Percentiles rank a stretch among this genome's conserved stretches.
phyloP scores from a whole-genome alignment of 1,139 yeast species.

The Kurtzmaniella quercitrusa region DNA sequence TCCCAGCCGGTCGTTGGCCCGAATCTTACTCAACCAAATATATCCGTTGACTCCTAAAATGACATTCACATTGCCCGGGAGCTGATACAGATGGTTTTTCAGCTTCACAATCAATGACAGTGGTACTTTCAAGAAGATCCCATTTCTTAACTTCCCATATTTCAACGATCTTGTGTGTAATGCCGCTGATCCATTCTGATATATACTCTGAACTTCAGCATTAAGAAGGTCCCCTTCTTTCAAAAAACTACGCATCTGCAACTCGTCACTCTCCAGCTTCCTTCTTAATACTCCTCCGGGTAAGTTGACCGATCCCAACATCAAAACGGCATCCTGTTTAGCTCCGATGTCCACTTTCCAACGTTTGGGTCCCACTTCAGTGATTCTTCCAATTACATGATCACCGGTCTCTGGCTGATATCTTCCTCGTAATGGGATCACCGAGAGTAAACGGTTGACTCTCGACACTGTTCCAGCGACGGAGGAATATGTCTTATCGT shows the following conservation, averaged over 20 bases:
- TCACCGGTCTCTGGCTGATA: constrained; percentile 96
- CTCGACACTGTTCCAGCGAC: constrained; percentile 89
- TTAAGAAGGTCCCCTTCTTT: constrained; percentile 96
- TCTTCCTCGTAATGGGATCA: constrained; percentile 79
- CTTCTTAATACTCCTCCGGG: constrained; percentile 97
- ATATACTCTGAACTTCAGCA: constrained; percentile 92
- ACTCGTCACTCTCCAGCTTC: constrained; percentile 90
- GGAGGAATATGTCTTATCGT: constrained; percentile 73
- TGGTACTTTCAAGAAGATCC: constrained; percentile 77
- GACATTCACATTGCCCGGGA: constrained; percentile 88
- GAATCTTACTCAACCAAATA: constrained; percentile 84
- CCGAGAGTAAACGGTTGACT: constrained; percentile 84
- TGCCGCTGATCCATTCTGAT: constrained; percentile 88
- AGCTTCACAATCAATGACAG: constrained; percentile 78
- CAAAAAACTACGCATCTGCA: constrained; percentile 89
- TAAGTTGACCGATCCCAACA: constrained; percentile 92
- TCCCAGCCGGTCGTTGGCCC: constrained; percentile 20
- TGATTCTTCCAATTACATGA: constrained; percentile 88
- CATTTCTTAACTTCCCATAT: constrained; percentile 93
- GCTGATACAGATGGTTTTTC: constrained; percentile 77
- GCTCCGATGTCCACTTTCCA: constrained; percentile 98
- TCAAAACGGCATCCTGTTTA: constrained; percentile 83
- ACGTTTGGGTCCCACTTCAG: constrained; percentile 88
- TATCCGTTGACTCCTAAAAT: constrained; percentile 94
- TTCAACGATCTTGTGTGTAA: constrained; percentile 92